These are phyloP conservation scores for Pseudogymnoascus sp. DNA, from an alignment of 2,329 filamentous ascomycete genomes.

Conservation along the genomic window DNA sequence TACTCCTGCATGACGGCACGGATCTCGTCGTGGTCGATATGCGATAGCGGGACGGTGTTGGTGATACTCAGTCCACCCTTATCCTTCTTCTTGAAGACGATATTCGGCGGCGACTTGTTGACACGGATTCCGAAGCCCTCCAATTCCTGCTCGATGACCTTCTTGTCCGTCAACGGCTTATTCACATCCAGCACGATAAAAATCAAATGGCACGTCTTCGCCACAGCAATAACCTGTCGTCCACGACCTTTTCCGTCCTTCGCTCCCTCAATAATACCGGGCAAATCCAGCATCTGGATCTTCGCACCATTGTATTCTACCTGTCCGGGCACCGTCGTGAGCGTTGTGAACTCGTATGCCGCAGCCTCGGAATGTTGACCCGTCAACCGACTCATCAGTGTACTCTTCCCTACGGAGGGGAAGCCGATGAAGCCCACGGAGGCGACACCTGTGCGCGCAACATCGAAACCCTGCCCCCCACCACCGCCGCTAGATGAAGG, in stretches of 20 bases:
- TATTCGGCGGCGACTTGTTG: slow-evolving; percentile 96
- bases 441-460: slow-evolving; percentile 93
- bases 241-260: slow-evolving; percentile 97
- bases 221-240: slow-evolving; percentile 96
- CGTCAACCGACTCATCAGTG: slow-evolving; percentile 87
- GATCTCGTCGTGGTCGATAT: slow-evolving; percentile 95
- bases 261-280: slow-evolving; percentile 96
- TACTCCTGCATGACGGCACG: slow-evolving; percentile 97
- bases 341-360: slow-evolving; percentile 96
- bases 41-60: slow-evolving; percentile 82
- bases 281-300: slow-evolving; percentile 95
- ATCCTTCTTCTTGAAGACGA: slow-evolving; percentile 99
- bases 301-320: slow-evolving; percentile 95
- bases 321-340: slow-evolving; percentile 95
- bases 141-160: slow-evolving; percentile 87
- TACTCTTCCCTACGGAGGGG: slow-evolving; percentile 96
- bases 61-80: slow-evolving; percentile 96
- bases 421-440: slow-evolving; percentile 98
- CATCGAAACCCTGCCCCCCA: slow-evolving; percentile 86
- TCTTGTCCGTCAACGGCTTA: slow-evolving; percentile 95
- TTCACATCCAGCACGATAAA: slow-evolving; percentile 99
- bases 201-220: slow-evolving; percentile 97
- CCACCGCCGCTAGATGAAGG: slow-evolving; percentile 78
- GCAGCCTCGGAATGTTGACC: slow-evolving; percentile 96
- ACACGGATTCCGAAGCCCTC: slow-evolving; percentile 97